These are phyloP conservation scores for Picochlorum sp. DNA, from an alignment of 139 green algal species.

Conservation along the genomic window DNA sequence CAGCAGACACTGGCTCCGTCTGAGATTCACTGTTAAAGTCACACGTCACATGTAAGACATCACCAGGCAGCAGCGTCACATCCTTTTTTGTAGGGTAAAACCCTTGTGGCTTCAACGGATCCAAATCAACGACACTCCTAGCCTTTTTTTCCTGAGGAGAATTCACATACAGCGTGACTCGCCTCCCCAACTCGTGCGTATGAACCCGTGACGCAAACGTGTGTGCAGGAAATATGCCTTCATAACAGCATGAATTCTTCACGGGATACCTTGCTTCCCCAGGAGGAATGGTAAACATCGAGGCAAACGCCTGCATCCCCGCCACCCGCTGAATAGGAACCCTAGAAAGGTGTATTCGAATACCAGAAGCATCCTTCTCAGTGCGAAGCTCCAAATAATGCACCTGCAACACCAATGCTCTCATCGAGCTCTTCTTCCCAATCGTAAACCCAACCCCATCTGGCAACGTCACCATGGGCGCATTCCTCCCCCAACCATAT, in stretches of 20 bases:
- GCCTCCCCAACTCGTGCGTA: conserved; percentile 66
- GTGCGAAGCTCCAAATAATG: conserved; percentile 56
- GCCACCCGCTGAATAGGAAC: conserved; percentile 41
- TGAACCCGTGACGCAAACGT: conserved; percentile 79
- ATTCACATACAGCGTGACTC: conserved; percentile 31
- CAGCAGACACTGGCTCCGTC: conserved; percentile 2
- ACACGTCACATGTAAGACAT: conserved; percentile 53
- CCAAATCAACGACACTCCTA: conserved; percentile 18
- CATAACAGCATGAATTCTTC: conserved; percentile 72
- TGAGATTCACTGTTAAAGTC: conserved; percentile 74
- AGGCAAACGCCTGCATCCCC: conserved; percentile 60
- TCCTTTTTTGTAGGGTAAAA: conserved; percentile 50
- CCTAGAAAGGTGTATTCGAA: conserved; percentile 47
- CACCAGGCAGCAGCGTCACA: conserved; percentile 31
- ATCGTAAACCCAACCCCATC: conserved; percentile 60
- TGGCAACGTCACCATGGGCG: conserved; percentile 52
- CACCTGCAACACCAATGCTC: conserved; percentile 68
- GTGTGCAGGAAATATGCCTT: conserved; percentile 50
- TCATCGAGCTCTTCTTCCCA: conserved; percentile 37
- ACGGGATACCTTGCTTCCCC: conserved; percentile 32
- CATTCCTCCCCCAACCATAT: conserved; percentile 81
- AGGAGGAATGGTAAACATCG: conserved; percentile 57
- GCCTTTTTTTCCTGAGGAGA: neutral
- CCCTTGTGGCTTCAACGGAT: conserved; percentile 52
- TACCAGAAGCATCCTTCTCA: conserved; percentile 47